phyloP scores from a whole-genome alignment of 331 rosid species.

The Arachis monticola region DNA sequence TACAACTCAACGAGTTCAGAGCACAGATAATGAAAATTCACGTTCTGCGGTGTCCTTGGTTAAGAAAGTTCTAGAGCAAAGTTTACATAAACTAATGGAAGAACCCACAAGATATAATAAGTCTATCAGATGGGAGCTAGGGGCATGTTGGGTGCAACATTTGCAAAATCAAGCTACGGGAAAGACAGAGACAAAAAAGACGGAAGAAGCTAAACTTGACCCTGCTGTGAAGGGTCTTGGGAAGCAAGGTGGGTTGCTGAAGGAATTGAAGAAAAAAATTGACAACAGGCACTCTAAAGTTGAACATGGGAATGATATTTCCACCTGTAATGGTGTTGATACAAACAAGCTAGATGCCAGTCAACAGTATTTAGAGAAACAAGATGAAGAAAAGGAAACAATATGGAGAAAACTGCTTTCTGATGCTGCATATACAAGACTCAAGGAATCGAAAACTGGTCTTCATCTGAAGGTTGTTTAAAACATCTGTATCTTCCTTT shows the following conservation, averaged over 20 bases:
- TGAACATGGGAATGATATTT: slow-evolving; percentile 65
- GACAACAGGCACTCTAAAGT: slow-evolving; percentile 63
- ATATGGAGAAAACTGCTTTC: slow-evolving; percentile 82
- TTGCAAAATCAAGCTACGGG: slow-evolving; percentile 87
- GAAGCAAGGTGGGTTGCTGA: slow-evolving; percentile 90
- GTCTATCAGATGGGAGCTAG: slow-evolving; percentile 98
- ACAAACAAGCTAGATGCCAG: slow-evolving; percentile 53
- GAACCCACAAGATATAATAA: slow-evolving; percentile 56
- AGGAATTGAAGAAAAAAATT: slow-evolving; percentile 89
- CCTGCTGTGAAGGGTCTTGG: slow-evolving; percentile 97
- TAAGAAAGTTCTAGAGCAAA: slow-evolving; percentile 72
- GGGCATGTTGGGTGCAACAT: slow-evolving; percentile 99
- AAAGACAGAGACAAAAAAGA: slow-evolving; percentile 71
- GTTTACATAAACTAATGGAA: slow-evolving; percentile 75
- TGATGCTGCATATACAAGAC: slow-evolving; percentile 83
- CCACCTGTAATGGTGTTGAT: slow-evolving; percentile 47
- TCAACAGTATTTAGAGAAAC: slow-evolving; percentile 67
- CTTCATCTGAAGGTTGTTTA: slow-evolving; percentile 79
- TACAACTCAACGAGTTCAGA: slow-evolving; percentile 52
- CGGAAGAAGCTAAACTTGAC: slow-evolving; percentile 80
- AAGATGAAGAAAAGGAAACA: slow-evolving; percentile 71
- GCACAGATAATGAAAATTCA: slow-evolving; percentile 59
- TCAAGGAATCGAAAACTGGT: slow-evolving; percentile 90
- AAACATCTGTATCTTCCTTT: slow-evolving; percentile 9
- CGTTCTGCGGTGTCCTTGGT: slow-evolving; percentile 59